Evolutionary conservation across 805 yeast species (phyloP).

Genomic region (Jamesozyma lodderae): DNA sequence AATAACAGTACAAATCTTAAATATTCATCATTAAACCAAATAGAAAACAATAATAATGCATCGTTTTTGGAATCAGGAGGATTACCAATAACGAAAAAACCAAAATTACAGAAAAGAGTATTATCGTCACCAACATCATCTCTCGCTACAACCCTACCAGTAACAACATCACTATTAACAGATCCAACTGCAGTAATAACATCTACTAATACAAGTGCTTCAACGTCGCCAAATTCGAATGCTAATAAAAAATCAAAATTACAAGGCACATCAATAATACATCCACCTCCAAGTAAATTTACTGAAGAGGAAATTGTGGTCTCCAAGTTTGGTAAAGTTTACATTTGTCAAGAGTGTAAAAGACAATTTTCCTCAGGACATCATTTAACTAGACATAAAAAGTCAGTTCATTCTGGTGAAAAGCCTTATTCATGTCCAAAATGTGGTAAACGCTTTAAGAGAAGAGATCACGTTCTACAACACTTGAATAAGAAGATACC

Average conservation of each 20-base stretch:
- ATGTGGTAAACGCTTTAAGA: conserved; percentile 31
- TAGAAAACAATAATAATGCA: conserved; percentile 3
- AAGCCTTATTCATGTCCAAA: conserved; percentile 32
- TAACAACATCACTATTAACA: conserved; percentile 3
- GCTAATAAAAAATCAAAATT: conserved; percentile 1
- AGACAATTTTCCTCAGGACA: conserved; percentile 32
- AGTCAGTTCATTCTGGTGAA: conserved; percentile 33
- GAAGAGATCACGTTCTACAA: conserved; percentile 32
- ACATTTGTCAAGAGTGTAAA: conserved; percentile 30
- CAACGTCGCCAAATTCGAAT: background rate
- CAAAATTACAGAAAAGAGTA: conserved; percentile 3
- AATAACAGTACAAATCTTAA: conserved; percentile 3
- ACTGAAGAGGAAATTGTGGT: conserved; percentile 26
- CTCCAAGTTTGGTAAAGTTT: conserved; percentile 29
- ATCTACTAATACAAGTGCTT: background rate
- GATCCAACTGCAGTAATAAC: background rate
- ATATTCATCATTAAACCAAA: conserved; percentile 6
- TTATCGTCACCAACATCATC: conserved; percentile 8
- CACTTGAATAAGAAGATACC: conserved; percentile 32
- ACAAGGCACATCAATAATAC: conserved; percentile 8
- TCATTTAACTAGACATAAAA: conserved; percentile 32
- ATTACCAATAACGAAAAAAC: conserved; percentile 3
- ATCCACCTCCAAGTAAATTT: conserved; percentile 22
- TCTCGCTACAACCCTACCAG: conserved; percentile 3
- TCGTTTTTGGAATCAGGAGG: no score